Conservation (phyloP, 306 rosid genomes). For the Pueraria montana region DNA sequence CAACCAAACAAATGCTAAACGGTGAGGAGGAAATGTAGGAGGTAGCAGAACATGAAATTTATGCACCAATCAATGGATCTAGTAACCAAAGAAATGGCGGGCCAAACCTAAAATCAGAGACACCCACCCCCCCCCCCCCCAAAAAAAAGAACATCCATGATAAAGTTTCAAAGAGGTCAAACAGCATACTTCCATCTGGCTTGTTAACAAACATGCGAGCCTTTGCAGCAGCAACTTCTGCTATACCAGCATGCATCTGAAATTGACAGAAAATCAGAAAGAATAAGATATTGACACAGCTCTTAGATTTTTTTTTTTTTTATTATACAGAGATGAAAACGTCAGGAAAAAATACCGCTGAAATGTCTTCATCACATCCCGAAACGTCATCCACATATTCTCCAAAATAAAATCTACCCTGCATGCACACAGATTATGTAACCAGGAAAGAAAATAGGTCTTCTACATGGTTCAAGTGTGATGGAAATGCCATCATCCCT, state of each 20-base stretch:
- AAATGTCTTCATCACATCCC: constrained; percentile 80
- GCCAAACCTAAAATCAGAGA: neutral
- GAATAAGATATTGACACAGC: constrained; percentile 34
- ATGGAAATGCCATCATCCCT: constrained; percentile 28
- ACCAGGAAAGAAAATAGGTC: constrained; percentile 26
- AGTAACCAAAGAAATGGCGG: constrained; percentile 4
- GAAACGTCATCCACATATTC: constrained; percentile 65
- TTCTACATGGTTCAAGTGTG: constrained; percentile 15
- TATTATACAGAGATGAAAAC: constrained; percentile 33
- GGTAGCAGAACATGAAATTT: constrained; percentile 27
- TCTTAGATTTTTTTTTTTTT: constrained; percentile 4
- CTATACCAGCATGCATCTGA: constrained; percentile 94
- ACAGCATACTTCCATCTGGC: constrained; percentile 95
- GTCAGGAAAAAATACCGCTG: constrained; percentile 66
- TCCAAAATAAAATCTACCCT: constrained; percentile 99
- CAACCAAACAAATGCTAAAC: neutral
- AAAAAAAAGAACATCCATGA: neutral
- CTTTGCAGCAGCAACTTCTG: constrained; percentile 99
- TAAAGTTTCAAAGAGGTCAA: constrained; percentile 38
- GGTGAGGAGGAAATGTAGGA: constrained; percentile 8
- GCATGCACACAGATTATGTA: constrained; percentile 52
- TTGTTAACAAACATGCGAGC: constrained; percentile 98
- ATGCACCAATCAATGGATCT: constrained; percentile 20
- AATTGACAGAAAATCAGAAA: constrained; percentile 50
- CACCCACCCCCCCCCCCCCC: neutral